Conservation (phyloP, 257 asterid species). For the Penstemon davidsonii region DNA sequence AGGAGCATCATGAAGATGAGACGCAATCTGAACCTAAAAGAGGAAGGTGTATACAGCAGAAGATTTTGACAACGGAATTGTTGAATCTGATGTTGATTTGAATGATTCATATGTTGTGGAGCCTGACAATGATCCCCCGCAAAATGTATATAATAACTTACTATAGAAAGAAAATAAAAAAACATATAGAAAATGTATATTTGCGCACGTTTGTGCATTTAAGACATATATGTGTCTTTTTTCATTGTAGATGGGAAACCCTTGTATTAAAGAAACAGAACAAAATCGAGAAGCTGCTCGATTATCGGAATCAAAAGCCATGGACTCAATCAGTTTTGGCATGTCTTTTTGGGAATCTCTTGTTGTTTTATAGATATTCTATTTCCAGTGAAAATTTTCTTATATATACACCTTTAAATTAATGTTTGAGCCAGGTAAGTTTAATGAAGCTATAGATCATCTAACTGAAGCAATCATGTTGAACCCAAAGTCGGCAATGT, state of each 20-base stretch:
- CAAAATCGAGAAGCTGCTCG: conserved; percentile 52
- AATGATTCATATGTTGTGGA: conserved; percentile 56
- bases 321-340: conserved; percentile 59
- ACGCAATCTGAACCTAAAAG: not conserved
- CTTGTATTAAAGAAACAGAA: conserved; percentile 52
- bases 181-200: not conserved
- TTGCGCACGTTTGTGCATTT: not conserved
- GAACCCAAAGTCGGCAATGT: conserved; percentile 59
- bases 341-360: conserved; percentile 20
- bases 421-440: conserved; percentile 33
- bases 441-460: conserved; percentile 43
- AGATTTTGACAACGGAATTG: conserved; percentile 46
- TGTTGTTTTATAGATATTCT: not conserved
- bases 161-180: too few species aligned
- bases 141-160: conserved; percentile 48
- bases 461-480: conserved; percentile 56
- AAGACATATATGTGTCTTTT: not conserved
- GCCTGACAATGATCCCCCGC: conserved; percentile 73
- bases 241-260: conserved; percentile 61
- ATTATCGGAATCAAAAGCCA: conserved; percentile 48
- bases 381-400: conserved; percentile 6
- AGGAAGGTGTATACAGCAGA: conserved; percentile 29
- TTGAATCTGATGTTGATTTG: conserved; percentile 81
- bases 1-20: too few species aligned
- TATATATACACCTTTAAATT: not conserved